Base-by-base conservation (phyloP, 192 early-diverging fungal genomes). In the Coemansia sp. region DNA sequence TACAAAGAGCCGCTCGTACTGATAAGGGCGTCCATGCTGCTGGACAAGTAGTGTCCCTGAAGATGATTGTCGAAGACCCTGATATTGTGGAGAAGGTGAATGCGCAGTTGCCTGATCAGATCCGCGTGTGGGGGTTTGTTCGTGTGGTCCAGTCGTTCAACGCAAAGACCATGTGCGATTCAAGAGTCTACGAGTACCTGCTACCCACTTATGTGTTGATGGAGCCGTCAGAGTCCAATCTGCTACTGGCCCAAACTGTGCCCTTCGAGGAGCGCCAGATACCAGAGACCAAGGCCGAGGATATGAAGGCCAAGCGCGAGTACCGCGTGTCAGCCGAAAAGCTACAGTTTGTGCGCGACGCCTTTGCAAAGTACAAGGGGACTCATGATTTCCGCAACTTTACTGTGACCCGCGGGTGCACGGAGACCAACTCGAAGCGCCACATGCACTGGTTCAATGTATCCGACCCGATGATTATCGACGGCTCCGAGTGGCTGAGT, bases 21-120 rank as follows among this genome's bases (percentile, higher is more conserved):
- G 98, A 99, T 74, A 98, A 98, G 79, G 98, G 98, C 33, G 98
- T 99, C 5, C 97, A 98, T 75, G 96, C 98, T 22, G 94, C 94
- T 38, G 97, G 97, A 13, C 96, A 99, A 63, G 92, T 99, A 3
- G 89, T 95, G 11, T 96, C 96, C 6, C 65, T 93, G 34, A 99
- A 99, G 77, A 90, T 99, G 89, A 90, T 93, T 61, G 77, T 92
- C 8, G 91, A 93, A 60, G 87, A 91, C 41, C 74, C 84, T 10
- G 89, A 91, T 34, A 79, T 97, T 18, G 86, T 98, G 16, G 71
- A 82, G 34, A 90, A 89, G 72, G 89, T 98, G 77, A 99, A 99
- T 81, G 67, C 72, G 10, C 40, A 85, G n/a, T 76, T 99, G 47
- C 95, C 97, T 0, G 89, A 87, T 22, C 94, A 97, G 73, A 95